Percentiles rank a stretch among this genome's conserved stretches.
Conservation (phyloP, 495 filamentous ascomycete species). For the Penicillium nucicola region DNA sequence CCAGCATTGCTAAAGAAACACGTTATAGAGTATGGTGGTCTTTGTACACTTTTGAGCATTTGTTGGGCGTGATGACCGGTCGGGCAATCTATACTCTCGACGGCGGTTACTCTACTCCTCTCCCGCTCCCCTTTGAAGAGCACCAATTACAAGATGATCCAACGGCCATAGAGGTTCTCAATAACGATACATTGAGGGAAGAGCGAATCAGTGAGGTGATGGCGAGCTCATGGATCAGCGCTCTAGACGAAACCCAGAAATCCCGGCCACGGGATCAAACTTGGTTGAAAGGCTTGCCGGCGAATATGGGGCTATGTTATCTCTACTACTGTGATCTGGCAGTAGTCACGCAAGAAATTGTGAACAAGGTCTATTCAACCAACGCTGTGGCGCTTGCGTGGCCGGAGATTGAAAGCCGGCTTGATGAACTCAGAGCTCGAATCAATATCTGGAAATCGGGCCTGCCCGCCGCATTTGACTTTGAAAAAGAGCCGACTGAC, state of each 20-base stretch:
- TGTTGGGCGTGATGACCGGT: conserved; percentile 61
- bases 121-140: conserved; percentile 58
- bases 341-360: conserved; percentile 54
- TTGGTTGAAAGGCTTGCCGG: conserved; percentile 32
- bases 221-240: conserved; percentile 35
- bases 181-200: conserved; percentile 29
- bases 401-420: conserved; percentile 57
- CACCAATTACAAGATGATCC: conserved; percentile 37
- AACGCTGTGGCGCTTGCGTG: conserved; percentile 52
- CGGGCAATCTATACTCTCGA: conserved; percentile 58
- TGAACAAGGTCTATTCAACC: conserved; percentile 58
- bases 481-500: conserved; percentile 39
- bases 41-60: conserved; percentile 58
- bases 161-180: conserved; percentile 27
- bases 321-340: conserved; percentile 47
- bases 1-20: conserved; percentile 56
- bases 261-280: conserved; percentile 21
- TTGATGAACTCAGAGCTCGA: conserved; percentile 47
- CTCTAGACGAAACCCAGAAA: conserved; percentile 20
- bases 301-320: conserved; percentile 45
- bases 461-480: conserved; percentile 48
- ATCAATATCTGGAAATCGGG: conserved; percentile 53
- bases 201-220: conserved; percentile 34
- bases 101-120: conserved; percentile 56
- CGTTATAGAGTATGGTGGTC: conserved; percentile 67